phyloP scores from a whole-genome alignment of 2,329 filamentous ascomycete species.

The Blastomyces percursus region DNA sequence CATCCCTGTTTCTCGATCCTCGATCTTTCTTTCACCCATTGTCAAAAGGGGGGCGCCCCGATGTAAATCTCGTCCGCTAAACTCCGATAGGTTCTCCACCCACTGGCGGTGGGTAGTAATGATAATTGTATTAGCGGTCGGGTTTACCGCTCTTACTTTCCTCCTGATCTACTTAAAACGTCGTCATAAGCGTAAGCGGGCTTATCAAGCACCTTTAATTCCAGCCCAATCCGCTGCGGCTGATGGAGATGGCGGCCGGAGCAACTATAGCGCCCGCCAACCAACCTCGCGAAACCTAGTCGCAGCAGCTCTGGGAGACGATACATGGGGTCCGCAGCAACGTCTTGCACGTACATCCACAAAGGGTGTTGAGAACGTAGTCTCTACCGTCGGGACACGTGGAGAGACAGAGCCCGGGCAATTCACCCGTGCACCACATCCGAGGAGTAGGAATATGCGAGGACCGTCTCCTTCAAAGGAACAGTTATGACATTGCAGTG shows the following conservation, averaged over 20 bases:
- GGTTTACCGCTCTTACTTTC: constrained; percentile 55
- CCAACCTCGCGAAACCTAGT: neutral
- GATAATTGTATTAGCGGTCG: constrained; percentile 61
- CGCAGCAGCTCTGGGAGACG: neutral
- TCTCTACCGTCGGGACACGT: neutral
- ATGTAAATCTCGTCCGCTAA: neutral
- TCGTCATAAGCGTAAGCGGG: constrained; percentile 55
- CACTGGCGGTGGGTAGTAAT: constrained; percentile 78
- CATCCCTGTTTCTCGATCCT: neutral
- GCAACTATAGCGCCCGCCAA: no score
- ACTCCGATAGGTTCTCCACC: constrained; percentile 47
- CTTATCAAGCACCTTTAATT: neutral
- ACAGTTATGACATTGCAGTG: neutral
- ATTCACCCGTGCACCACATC: neutral
- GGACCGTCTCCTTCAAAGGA: neutral
- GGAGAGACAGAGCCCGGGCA: neutral
- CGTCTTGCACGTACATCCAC: neutral
- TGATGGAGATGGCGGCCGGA: no score
- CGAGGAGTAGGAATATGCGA: neutral
- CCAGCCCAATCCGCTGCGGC: neutral
- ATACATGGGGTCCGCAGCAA: constrained; percentile 4
- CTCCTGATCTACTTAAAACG: constrained; percentile 60
- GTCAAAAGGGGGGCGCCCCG: neutral
- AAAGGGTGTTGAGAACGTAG: neutral
- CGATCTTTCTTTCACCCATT: neutral